Conservation (phyloP, 2,329 filamentous ascomycete genomes). For the Penicillium sp. region DNA sequence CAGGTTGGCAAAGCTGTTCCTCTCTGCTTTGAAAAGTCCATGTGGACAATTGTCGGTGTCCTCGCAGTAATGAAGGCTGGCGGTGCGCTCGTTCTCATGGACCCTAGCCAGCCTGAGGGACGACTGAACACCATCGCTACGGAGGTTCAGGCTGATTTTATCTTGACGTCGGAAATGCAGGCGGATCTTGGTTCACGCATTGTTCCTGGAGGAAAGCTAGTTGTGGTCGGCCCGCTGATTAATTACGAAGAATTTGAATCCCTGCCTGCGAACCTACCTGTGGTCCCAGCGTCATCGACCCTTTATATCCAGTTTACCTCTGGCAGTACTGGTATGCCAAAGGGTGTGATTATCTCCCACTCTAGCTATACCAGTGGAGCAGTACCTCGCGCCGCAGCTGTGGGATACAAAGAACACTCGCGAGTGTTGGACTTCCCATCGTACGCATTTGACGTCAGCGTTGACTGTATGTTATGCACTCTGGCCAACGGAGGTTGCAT, state of each 20-base stretch:
- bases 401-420: conserved; percentile 47
- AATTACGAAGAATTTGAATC: background rate
- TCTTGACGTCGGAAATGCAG: conserved; percentile 12
- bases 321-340: conserved; percentile 51
- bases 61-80: conserved; percentile 12
- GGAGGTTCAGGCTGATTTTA: conserved; percentile 5
- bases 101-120: conserved; percentile 8
- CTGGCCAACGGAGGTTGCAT: conserved; percentile 44
- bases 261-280: background rate
- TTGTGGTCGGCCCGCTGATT: background rate
- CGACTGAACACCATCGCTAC: conserved; percentile 14
- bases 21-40: conserved; percentile 11
- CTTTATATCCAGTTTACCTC: conserved; percentile 56
- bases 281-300: background rate
- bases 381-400: conserved; percentile 46
- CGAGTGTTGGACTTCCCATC: conserved; percentile 44
- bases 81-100: conserved; percentile 7
- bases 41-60: conserved; percentile 9
- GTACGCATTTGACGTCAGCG: conserved; percentile 46
- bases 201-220: conserved; percentile 1
- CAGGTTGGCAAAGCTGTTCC: conserved; percentile 13
- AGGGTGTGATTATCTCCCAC: conserved; percentile 60
- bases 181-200: background rate
- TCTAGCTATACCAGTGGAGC: conserved; percentile 53
- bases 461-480: conserved; percentile 37